Conservation (phyloP, 495 filamentous ascomycete species). For the Opeltia flavorubescens region DNA sequence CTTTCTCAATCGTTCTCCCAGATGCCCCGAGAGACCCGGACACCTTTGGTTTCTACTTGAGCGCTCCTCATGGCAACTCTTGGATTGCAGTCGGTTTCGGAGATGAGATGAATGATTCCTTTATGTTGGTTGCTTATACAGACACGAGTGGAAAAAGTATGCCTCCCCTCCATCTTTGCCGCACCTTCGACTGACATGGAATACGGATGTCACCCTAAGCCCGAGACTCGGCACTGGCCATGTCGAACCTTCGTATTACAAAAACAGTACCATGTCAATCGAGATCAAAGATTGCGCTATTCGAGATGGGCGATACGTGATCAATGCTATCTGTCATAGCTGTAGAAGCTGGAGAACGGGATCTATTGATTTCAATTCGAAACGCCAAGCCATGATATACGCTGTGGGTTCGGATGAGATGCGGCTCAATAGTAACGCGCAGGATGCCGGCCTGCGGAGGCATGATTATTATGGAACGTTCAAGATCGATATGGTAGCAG, state of each 20-base stretch:
- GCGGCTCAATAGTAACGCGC: conserved; percentile 24
- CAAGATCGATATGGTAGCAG: conserved; percentile 35
- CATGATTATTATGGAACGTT: conserved; percentile 37
- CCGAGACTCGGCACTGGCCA: conserved; percentile 30
- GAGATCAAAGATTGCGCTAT: conserved; percentile 26
- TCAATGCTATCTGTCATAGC: conserved; percentile 33
- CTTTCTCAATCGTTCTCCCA: conserved; percentile 32
- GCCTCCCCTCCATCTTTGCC: neutral
- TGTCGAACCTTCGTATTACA: conserved; percentile 32
- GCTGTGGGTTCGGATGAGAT: conserved; percentile 33
- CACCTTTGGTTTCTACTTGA: conserved; percentile 35
- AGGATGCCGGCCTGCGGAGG: conserved; percentile 29
- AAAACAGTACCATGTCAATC: conserved; percentile 24
- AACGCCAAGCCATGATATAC: conserved; percentile 36
- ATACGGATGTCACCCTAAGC: conserved; percentile 32
- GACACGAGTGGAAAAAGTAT: conserved; percentile 24
- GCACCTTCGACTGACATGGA: neutral
- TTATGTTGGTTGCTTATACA: conserved; percentile 39
- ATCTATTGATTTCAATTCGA: conserved; percentile 23
- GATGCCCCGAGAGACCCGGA: conserved; percentile 15
- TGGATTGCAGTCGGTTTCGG: conserved; percentile 39
- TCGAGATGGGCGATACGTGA: conserved; percentile 25
- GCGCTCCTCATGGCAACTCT: conserved; percentile 23
- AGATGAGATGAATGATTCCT: conserved; percentile 31
- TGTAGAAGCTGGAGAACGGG: conserved; percentile 32